A percentile compares a stretch with the other conserved stretches of the same genome.
These are phyloP conservation scores for Uromyces viciae-fabae DNA, from an alignment of 1,284 basidiomycete genomes.

Conservation along the genomic window DNA sequence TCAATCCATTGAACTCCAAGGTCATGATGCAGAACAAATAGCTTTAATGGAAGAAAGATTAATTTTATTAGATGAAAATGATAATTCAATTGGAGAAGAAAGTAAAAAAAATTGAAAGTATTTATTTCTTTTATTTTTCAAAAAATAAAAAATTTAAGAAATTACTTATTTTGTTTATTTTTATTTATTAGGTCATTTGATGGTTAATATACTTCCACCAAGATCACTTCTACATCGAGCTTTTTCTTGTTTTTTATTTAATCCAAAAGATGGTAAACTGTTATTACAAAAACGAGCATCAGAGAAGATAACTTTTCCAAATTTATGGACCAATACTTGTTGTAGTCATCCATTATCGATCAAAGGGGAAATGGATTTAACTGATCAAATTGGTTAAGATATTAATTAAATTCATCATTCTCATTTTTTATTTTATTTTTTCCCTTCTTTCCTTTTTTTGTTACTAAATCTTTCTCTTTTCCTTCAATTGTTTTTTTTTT, in stretches of 20 bases:
- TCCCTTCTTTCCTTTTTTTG: not conserved
- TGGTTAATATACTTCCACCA: constrained; percentile 75
- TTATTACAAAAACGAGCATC: constrained; percentile 88
- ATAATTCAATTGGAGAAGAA: constrained; percentile 79
- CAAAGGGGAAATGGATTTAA: constrained; percentile 67
- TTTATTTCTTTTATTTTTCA: not conserved
- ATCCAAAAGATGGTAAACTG: constrained; percentile 88
- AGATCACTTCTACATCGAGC: constrained; percentile 93
- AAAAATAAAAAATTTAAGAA: not conserved
- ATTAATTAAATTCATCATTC: constrained; percentile 4
- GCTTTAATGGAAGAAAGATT: constrained; percentile 88
- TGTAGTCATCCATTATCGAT: constrained; percentile 85
- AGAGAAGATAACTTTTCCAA: constrained; percentile 99
- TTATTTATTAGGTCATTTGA: constrained; percentile 76
- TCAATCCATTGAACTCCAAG: constrained; percentile 47
- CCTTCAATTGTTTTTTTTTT: not conserved
- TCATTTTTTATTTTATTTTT: not conserved
- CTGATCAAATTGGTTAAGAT: constrained; percentile 70
- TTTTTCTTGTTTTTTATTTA: constrained; percentile 95
- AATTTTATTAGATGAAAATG: constrained; percentile 87
- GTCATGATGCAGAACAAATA: constrained; percentile 58
- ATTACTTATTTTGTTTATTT: not conserved
- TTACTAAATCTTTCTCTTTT: not conserved
- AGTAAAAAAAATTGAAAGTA: constrained; percentile 93
- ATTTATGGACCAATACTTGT: constrained; percentile 99